Conservation (phyloP, 108 stramenopile genomes). For the Nitzschia palea region DNA sequence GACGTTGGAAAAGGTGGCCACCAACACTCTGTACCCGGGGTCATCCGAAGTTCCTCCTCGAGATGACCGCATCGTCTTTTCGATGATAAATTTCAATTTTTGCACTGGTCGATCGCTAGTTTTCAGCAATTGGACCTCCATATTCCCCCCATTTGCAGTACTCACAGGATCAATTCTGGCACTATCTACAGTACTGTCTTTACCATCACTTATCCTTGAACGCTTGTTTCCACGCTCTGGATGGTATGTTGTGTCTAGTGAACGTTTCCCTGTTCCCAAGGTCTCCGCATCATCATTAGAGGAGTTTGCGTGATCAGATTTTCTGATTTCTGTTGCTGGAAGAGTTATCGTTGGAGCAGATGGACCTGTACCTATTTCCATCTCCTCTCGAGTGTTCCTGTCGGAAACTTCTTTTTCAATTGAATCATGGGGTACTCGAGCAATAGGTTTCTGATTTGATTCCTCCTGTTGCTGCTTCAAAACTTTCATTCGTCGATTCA, state of each 20-base stretch:
- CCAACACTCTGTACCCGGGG: conserved; percentile 42
- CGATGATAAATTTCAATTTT: conserved; percentile 43
- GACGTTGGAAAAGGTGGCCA: conserved; percentile 51
- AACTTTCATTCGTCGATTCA: conserved; percentile 54
- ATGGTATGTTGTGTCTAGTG: too few relatives aligned
- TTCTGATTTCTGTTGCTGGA: too few relatives aligned
- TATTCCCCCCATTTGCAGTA: not conserved
- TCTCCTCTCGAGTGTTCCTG: too few relatives aligned
- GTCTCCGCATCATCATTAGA: too few relatives aligned
- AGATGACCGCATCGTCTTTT: not conserved
- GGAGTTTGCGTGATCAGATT: too few relatives aligned
- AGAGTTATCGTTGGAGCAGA: too few relatives aligned
- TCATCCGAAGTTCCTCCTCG: conserved; percentile 7
- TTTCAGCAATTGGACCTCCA: not conserved
- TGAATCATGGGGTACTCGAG: not conserved
- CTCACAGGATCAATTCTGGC: too few relatives aligned
- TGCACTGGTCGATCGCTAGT: conserved; percentile 32
- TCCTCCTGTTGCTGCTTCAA: conserved; percentile 25
- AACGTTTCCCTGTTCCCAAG: too few relatives aligned
- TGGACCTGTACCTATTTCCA: too few relatives aligned
- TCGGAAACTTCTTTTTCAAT: not conserved
- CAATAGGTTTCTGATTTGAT: not conserved
- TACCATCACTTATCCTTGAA: too few relatives aligned
- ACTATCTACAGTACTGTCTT: too few relatives aligned
- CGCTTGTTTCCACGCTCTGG: too few relatives aligned